Base-by-base conservation (phyloP, 306 rosid species). In the Echinosophora koreensis region DNA sequence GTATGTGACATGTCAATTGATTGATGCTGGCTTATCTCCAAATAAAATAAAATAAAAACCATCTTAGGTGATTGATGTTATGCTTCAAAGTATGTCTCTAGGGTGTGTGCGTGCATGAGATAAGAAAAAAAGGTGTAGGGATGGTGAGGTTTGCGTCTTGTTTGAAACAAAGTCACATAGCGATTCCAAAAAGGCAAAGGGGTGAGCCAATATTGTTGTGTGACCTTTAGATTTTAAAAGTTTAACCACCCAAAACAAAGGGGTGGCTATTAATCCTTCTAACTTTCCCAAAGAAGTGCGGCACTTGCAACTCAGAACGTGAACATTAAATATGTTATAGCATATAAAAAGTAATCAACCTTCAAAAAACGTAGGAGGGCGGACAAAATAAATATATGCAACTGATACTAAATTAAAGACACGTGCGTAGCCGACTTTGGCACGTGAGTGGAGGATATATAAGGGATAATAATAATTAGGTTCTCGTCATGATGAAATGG, bases 401-500 rank as follows among this genome's bases (percentile, higher is more conserved):
- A 59, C 15, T 15, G 37, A 41, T 60, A 32, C 51, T 62, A 72
- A 69, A 77, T 61, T 58, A 67, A 47, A 70, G 66, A 73, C 83
- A 80, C 88, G 89, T 82, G 87, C 90, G 82, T 51, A 74, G 82
- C 91, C 88, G 81, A 83, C 89, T 88, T 83, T 83, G 71, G 77
- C 84, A 90, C 90, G 86, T 83, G 92, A 85, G 79, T 16, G 70
- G 73, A 76, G 66, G 82, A 74, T 81, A 80, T 76, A 13, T 54
- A 44, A 78, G 49, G 73, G n/a, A n/a, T n/a, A n/a, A n/a, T n/a
- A n/a, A 73, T 74, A 44, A 70, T 86, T 77, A 77, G 80, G 73
- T 57, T 71, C 30, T 35, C 0, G 58, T 69, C 78, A 82, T 77
- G 86, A 80, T 79, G 81, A 70, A 78, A 80, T 57, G 82, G 73